phyloP scores from a whole-genome alignment of 208 protist genomes.

The Leishmania mexicana region DNA sequence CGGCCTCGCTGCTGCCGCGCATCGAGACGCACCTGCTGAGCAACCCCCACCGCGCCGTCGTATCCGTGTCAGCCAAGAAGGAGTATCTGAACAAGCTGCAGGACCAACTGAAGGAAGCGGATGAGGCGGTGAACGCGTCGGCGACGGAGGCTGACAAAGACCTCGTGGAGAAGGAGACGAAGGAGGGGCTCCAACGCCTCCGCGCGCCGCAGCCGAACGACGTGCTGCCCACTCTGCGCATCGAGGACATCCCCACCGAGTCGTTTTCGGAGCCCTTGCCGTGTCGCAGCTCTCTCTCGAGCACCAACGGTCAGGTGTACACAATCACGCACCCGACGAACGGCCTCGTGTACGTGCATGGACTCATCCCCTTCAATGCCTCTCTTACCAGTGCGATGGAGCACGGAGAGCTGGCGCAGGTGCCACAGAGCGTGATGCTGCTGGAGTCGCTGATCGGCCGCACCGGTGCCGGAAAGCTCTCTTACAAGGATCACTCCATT shows the following conservation, averaged over 20 bases:
- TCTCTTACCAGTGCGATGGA: constrained; percentile 37
- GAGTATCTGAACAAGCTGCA: constrained; percentile 69
- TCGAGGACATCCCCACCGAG: constrained; percentile 74
- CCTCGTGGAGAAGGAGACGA: constrained; percentile 59
- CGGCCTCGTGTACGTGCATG: constrained; percentile 91
- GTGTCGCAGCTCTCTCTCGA: constrained; percentile 17
- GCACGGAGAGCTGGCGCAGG: constrained; percentile 24
- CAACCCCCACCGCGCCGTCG: constrained; percentile 69
- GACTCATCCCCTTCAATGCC: constrained; percentile 67
- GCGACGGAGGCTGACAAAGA: constrained; percentile 63
- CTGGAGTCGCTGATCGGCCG: constrained; percentile 57
- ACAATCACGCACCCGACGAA: constrained; percentile 83
- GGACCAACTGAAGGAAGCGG: constrained; percentile 52
- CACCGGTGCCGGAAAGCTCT: constrained; percentile 66
- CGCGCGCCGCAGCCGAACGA: constrained; percentile 66
- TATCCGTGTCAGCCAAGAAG: constrained; percentile 75
- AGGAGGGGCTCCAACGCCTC: constrained; percentile 67
- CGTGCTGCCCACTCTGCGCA: constrained; percentile 80
- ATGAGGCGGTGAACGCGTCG: constrained; percentile 58
- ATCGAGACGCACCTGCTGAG: constrained; percentile 69
- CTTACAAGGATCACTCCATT: constrained; percentile 83
- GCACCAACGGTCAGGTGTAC: constrained; percentile 31
- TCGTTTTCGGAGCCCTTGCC: constrained; percentile 83
- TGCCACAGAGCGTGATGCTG: constrained; percentile 52
- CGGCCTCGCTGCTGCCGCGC: constrained; percentile 59